A percentile compares a stretch with the other conserved stretches of the same genome.
These are phyloP conservation scores for Maudiozyma humilis DNA, from an alignment of 1,139 yeast genomes.

Conservation along the genomic window DNA sequence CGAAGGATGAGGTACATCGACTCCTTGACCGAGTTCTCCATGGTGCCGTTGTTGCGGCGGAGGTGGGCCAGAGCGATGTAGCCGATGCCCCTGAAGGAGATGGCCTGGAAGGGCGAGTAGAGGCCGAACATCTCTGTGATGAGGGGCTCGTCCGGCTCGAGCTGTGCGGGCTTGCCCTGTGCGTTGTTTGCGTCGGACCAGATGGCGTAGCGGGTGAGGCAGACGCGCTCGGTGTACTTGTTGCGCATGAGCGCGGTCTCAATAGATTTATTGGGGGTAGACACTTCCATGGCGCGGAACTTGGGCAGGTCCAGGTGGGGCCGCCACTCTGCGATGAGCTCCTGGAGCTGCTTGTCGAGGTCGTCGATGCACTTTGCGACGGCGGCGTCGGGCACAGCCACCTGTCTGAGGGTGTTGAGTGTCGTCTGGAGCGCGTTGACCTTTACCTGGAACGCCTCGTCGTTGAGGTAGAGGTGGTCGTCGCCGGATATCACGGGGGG, in stretches of 20 bases:
- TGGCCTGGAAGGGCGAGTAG: slow-evolving; percentile 23
- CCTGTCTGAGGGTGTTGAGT: slow-evolving; percentile 11
- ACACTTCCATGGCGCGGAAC: neutral
- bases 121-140: slow-evolving; percentile 28
- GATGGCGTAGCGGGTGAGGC: slow-evolving; percentile 19
- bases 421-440: slow-evolving; percentile 14
- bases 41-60: slow-evolving; percentile 10
- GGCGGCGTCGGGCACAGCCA: slow-evolving; percentile 8
- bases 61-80: slow-evolving; percentile 15
- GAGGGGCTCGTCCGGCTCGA: slow-evolving; percentile 13
- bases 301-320: slow-evolving; percentile 13
- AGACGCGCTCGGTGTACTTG: slow-evolving; percentile 20
- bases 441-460: slow-evolving; percentile 15
- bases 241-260: slow-evolving; percentile 26
- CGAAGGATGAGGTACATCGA: slow-evolving; percentile 27
- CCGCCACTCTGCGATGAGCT: slow-evolving; percentile 16
- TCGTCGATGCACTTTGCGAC: slow-evolving; percentile 13
- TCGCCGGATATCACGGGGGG: slow-evolving; percentile 11
- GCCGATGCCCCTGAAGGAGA: slow-evolving; percentile 28
- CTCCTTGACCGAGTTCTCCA: slow-evolving; percentile 20
- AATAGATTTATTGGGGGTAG: slow-evolving; percentile 15
- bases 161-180: neutral
- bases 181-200: slow-evolving; percentile 14
- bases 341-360: slow-evolving; percentile 15
- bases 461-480: slow-evolving; percentile 18